A percentile compares a stretch with the other conserved stretches of the same genome.
These are phyloP conservation scores for Dendrocalamus sinicus DNA, from an alignment of 176 grass and related monocot species.

Conservation along the genomic window DNA sequence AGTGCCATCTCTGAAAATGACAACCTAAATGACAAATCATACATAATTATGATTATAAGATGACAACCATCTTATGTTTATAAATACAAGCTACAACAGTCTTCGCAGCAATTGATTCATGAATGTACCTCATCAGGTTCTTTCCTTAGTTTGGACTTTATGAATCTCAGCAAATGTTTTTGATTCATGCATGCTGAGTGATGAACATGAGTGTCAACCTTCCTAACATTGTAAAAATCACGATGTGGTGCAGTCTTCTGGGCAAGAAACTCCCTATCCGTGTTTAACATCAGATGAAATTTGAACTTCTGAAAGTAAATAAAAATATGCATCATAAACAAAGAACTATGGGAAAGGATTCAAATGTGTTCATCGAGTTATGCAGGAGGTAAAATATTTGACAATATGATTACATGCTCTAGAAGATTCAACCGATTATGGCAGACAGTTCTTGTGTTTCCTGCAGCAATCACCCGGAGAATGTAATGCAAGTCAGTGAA, in stretches of 20 bases:
- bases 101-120: slow-evolving; percentile 10
- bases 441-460: slow-evolving; percentile 97
- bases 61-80: slow-evolving; percentile 1
- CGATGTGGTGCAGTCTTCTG: slow-evolving; percentile 98
- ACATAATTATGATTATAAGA: slow-evolving; percentile 39
- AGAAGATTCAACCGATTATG: slow-evolving; percentile 92
- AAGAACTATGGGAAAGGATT: slow-evolving; percentile 26
- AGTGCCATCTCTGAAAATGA: slow-evolving; percentile 98
- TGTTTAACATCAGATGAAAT: slow-evolving; percentile 94
- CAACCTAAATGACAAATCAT: slow-evolving; percentile 68
- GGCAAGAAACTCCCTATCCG: slow-evolving; percentile 96
- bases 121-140: slow-evolving; percentile 92
- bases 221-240: slow-evolving; percentile 99
- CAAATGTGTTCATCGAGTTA: slow-evolving; percentile 17
- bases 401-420: slow-evolving; percentile 74
- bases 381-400: slow-evolving; percentile 19
- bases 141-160: slow-evolving; percentile 95
- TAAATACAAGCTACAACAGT: neutral
- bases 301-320: slow-evolving; percentile 82
- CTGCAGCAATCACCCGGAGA: slow-evolving; percentile 76
- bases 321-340: slow-evolving; percentile 34
- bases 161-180: slow-evolving; percentile 93
- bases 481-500: slow-evolving; percentile 98
- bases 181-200: slow-evolving; percentile 99
- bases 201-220: slow-evolving; percentile 99